These are phyloP conservation scores for Pseudocercospora ulei DNA, from an alignment of 2,329 filamentous ascomycete species.

Conservation along the genomic window DNA sequence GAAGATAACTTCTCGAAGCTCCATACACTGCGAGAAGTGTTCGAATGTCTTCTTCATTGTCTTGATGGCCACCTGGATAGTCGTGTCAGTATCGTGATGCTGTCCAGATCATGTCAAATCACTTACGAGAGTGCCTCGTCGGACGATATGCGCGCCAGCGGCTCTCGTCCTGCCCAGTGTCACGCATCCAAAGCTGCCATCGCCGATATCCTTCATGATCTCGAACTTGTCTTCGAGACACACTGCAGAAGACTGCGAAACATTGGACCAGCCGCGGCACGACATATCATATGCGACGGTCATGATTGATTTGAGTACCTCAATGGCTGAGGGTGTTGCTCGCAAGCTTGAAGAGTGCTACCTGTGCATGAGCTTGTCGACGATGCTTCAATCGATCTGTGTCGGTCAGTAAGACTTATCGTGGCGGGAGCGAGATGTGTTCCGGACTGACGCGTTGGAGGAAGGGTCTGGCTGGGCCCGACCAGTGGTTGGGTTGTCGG, in stretches of 20 bases:
- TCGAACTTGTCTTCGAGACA: constrained; percentile 89
- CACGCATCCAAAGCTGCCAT: constrained; percentile 97
- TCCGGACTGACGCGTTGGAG: constrained; percentile 10
- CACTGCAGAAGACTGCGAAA: constrained; percentile 40
- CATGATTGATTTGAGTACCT: constrained; percentile 47
- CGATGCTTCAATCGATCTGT: constrained; percentile 3
- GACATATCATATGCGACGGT: constrained; percentile 59
- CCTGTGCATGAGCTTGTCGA: constrained; percentile 24
- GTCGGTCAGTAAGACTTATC: constrained; percentile 1
- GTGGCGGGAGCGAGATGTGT: background rate
- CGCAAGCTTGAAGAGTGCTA: constrained; percentile 20
- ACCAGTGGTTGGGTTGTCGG: constrained; percentile 11
- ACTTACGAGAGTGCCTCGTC: constrained; percentile 79
- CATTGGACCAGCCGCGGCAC: constrained; percentile 52
- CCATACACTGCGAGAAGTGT: constrained; percentile 77
- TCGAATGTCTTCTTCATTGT: constrained; percentile 99
- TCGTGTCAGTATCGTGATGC: constrained; percentile 11
- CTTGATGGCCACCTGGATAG: constrained; percentile 81
- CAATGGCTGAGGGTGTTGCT: constrained; percentile 23
- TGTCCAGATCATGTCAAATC: constrained; percentile 1
- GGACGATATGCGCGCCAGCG: constrained; percentile 77
- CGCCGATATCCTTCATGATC: constrained; percentile 93
- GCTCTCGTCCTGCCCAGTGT: constrained; percentile 82
- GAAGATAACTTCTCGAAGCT: constrained; percentile 95
- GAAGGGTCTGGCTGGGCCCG: constrained; percentile 3